These are phyloP conservation scores for Daldinia loculata DNA, from an alignment of 495 filamentous ascomycete genomes.

Conservation along the genomic window DNA sequence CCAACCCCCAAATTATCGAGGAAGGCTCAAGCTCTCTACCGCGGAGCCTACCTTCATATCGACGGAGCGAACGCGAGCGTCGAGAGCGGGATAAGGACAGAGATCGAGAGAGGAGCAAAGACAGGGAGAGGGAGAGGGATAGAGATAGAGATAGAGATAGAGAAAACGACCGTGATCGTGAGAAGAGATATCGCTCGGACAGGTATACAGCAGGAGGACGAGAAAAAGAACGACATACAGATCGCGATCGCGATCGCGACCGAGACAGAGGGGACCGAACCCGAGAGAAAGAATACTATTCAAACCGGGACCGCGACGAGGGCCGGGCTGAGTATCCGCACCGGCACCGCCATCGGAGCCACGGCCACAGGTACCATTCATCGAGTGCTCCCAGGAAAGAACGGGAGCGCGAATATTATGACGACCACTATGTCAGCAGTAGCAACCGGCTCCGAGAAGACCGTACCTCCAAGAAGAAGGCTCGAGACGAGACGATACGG, in stretches of 20 bases:
- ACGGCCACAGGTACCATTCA: conserved; percentile 30
- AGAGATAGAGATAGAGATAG: conserved; percentile 41
- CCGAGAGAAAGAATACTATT: conserved; percentile 31
- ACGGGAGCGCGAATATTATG: conserved; percentile 34
- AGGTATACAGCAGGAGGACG: conserved; percentile 38
- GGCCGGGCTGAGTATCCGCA: conserved; percentile 13
- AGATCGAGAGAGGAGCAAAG: conserved; percentile 35
- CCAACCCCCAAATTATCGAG: conserved; percentile 44
- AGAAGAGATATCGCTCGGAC: conserved; percentile 38
- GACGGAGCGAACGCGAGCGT: conserved; percentile 39
- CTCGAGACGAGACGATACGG: conserved; percentile 51
- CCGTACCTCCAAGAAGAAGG: conserved; percentile 46
- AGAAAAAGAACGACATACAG: conserved; percentile 29
- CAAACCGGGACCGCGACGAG: conserved; percentile 24
- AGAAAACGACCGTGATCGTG: conserved; percentile 45
- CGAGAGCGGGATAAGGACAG: conserved; percentile 36
- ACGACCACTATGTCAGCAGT: conserved; percentile 28
- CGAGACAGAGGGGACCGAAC: conserved; percentile 20
- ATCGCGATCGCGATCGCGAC: conserved; percentile 33
- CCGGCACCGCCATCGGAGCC: conserved; percentile 31
- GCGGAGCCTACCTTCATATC: conserved; percentile 36
- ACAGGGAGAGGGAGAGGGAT: conserved; percentile 32
- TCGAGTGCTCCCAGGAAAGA: conserved; percentile 24
- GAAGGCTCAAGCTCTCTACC: conserved; percentile 49
- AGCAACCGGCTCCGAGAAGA: conserved; percentile 29